These are phyloP conservation scores for Puccinia coronata DNA, from an alignment of 1,284 basidiomycete species.

Conservation along the genomic window DNA sequence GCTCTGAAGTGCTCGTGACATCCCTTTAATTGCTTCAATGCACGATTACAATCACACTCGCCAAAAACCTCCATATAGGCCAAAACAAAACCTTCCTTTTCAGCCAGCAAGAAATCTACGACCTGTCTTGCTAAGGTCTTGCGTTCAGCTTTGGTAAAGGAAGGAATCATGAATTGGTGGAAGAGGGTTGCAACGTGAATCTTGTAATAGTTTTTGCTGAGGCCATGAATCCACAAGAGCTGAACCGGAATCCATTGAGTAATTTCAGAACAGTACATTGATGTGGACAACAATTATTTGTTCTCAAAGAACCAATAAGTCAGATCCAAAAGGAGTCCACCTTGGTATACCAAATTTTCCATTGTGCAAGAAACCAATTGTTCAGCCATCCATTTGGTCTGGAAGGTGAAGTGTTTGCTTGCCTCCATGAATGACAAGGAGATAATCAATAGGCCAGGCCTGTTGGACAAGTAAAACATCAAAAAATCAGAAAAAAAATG, in stretches of 20 bases:
- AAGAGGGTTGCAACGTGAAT: background rate
- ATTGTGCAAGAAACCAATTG: background rate
- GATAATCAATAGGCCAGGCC: background rate
- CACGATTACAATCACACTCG: background rate
- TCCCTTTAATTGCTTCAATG: background rate
- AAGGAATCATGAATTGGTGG: background rate
- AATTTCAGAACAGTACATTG: too few relatives aligned
- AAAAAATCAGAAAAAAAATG: background rate
- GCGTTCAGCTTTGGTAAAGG: background rate
- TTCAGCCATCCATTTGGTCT: background rate
- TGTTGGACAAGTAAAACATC: background rate
- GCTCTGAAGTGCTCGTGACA: conserved; percentile 5
- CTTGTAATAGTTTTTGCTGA: background rate
- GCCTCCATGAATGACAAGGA: background rate
- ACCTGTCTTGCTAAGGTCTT: background rate
- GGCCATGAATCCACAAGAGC: too few relatives aligned
- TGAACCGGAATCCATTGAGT: too few relatives aligned
- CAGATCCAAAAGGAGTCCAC: background rate
- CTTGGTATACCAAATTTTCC: background rate
- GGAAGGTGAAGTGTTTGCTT: conserved; percentile 1
- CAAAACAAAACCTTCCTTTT: background rate
- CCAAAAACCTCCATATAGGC: too few relatives aligned
- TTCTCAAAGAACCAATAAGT: background rate
- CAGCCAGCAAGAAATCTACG: conserved; percentile 3
- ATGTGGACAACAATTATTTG: too few relatives aligned